These are phyloP conservation scores for Aspergillus pseudoterreus DNA, from an alignment of 2,329 filamentous ascomycete species.

Conservation along the genomic window DNA sequence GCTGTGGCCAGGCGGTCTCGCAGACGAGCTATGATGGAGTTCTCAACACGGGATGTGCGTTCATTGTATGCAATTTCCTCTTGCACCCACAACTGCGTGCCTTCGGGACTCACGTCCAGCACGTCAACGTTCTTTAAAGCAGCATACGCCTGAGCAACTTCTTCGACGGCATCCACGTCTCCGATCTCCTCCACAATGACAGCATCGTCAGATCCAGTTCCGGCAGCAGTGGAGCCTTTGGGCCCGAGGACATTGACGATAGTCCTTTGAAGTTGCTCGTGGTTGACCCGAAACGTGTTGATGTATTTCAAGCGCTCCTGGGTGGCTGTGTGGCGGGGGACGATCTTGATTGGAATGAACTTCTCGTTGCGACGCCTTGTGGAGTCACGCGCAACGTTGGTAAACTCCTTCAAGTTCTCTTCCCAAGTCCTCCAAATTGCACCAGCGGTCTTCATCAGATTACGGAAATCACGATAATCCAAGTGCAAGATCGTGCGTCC, in stretches of 20 bases:
- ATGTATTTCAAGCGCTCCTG: constrained; percentile 93
- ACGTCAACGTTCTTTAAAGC: constrained; percentile 93
- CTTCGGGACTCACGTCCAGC: constrained; percentile 83
- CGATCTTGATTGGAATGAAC: constrained; percentile 97
- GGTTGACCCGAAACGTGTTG: constrained; percentile 89
- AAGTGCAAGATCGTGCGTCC: constrained; percentile 87
- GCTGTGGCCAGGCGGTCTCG: constrained; percentile 90
- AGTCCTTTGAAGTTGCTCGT: constrained; percentile 93
- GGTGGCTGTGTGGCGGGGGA: constrained; percentile 78
- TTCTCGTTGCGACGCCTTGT: constrained; percentile 92
- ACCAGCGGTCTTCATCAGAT: constrained; percentile 77
- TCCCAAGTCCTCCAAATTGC: constrained; percentile 92
- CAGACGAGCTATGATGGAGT: constrained; percentile 93
- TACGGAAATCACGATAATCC: constrained; percentile 84
- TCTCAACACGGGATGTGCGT: constrained; percentile 92
- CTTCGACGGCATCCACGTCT: constrained; percentile 93
- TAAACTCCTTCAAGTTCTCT: constrained; percentile 94
- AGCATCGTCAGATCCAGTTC: constrained; percentile 52
- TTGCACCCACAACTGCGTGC: constrained; percentile 86
- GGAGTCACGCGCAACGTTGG: constrained; percentile 92
- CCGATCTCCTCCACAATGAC: constrained; percentile 90
- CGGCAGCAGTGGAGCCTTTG: constrained; percentile 54
- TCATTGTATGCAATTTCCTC: constrained; percentile 97
- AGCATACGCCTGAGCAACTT: constrained; percentile 91
- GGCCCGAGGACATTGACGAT: constrained; percentile 95